Conservation (phyloP, 2,329 filamentous ascomycete species). For the Graphilbum sp. region DNA sequence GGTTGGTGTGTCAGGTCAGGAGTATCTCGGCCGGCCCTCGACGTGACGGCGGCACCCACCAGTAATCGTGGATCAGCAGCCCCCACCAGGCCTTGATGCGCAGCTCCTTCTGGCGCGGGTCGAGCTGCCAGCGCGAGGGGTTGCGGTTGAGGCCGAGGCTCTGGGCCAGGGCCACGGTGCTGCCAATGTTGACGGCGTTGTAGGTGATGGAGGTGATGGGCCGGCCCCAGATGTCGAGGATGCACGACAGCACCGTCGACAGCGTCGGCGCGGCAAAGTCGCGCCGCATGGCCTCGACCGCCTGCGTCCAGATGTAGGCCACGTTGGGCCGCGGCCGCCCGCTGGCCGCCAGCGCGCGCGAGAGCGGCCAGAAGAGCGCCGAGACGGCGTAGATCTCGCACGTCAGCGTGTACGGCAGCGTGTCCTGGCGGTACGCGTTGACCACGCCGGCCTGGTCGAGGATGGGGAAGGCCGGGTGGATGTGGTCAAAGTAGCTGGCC, state of each 20-base stretch:
- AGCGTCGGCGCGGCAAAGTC: conserved; percentile 2
- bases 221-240: conserved; percentile 2
- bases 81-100: conserved; percentile 3
- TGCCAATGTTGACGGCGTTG: conserved; percentile 4
- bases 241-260: conserved; percentile 2
- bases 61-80: conserved; percentile 3
- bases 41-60: too few relatives aligned
- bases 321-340: conserved; percentile 1
- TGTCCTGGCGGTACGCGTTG: conserved; percentile 1
- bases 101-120: neutral
- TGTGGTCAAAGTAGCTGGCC: conserved; percentile 1
- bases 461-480: conserved; percentile 3
- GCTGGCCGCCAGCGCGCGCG: neutral
- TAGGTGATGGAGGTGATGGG: conserved; percentile 3
- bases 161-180: conserved; percentile 3
- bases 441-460: neutral
- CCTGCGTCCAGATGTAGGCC: conserved; percentile 2
- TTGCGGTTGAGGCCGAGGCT: conserved; percentile 2
- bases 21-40: too few relatives aligned
- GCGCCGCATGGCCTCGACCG: conserved; percentile 1
- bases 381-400: conserved; percentile 3
- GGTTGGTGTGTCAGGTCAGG: too few relatives aligned
- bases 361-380: conserved; percentile 1
- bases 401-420: conserved; percentile 1
- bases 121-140: conserved; percentile 1